Base-by-base conservation (phyloP, 371 early-diverging fungal genomes). In the Mucor indicus region DNA sequence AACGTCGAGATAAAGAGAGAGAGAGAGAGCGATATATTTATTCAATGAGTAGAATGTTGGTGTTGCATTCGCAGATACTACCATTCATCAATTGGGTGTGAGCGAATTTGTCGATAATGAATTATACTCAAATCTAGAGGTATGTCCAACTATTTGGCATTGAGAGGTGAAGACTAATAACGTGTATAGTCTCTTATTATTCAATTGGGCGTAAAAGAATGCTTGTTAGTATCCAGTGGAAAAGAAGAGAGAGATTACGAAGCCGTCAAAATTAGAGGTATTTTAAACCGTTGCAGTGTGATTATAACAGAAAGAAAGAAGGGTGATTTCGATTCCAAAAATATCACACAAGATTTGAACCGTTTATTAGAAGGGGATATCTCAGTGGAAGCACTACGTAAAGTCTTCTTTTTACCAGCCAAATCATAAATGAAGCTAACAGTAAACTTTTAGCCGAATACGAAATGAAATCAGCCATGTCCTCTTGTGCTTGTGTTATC, bases 31-130 rank as follows among this genome's bases (percentile, higher is more conserved):
- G 11, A 16, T 4, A 36, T 13, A 19, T 10, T 20, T 8, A 13
- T 10, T 25, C 12, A 11, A 1, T 19, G 0, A 30, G 35, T 29
- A 91, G 84, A 67, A 79, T 17, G 84, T 96, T 11, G 96, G 96
- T 3, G 89, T 90, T 3, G 83, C 92, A 2, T 93, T 90, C 63
- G 85, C 90, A 5, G 96, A 98, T 49, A 86, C 93, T 1, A 89
- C 91, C 0, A 78, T 81, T 24, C 78, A 87, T 16, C 75, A 68
- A 33, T 64, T 96, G 16, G 92, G 91, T 4, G 81, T 96, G 3
- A 57, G 87, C 38, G 90, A 96, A 64, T 95, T 96, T 62, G 64
- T 89, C 19, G 98, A 98, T 70, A 92, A 89, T 57, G 94, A 95
- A 30, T 73, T 90, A 1, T 95, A 87, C 55, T 87, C 93, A 4